Conservation (phyloP, 139 green algal species). For the Yamagishiella unicocca region DNA sequence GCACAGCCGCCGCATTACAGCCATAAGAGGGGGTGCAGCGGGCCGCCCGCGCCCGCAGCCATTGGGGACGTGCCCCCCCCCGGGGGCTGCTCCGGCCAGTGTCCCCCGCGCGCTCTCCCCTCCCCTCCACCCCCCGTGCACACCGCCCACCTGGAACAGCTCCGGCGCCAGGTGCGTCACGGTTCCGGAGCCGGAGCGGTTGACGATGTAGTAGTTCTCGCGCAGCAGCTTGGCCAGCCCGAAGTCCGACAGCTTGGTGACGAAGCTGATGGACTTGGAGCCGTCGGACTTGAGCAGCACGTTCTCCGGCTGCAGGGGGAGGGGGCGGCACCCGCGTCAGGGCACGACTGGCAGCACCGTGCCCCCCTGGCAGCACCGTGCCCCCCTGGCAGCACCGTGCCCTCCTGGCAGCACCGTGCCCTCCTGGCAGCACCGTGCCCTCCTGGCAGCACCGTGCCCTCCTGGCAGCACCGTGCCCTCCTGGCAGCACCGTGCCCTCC, state of each 20-base stretch:
- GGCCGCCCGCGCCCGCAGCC: too few relatives aligned
- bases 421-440: too few relatives aligned
- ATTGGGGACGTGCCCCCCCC: too few relatives aligned
- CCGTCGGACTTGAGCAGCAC: constrained; percentile 65
- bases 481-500: too few relatives aligned
- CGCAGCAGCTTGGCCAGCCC: constrained; percentile 75
- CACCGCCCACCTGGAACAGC: constrained; percentile 66
- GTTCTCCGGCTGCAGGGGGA: constrained; percentile 58
- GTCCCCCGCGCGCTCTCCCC: neutral
- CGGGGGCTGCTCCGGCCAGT: neutral
- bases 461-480: too few relatives aligned
- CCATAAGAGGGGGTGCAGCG: too few relatives aligned
- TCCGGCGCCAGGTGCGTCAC: constrained; percentile 76
- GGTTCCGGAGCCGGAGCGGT: constrained; percentile 67
- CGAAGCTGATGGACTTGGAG: constrained; percentile 60
- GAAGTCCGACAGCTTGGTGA: constrained; percentile 74
- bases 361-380: too few relatives aligned
- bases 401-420: too few relatives aligned
- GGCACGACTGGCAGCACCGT: too few relatives aligned
- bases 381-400: too few relatives aligned
- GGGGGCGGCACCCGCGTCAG: neutral
- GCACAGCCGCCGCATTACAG: too few relatives aligned
- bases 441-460: too few relatives aligned
- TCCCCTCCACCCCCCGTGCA: neutral
- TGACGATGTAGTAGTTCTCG: constrained; percentile 79